A percentile compares a stretch with the other conserved stretches of the same genome.
phyloP scores from a whole-genome alignment of 768 basidiomycete genomes.

The Hemileccinum impolitum region DNA sequence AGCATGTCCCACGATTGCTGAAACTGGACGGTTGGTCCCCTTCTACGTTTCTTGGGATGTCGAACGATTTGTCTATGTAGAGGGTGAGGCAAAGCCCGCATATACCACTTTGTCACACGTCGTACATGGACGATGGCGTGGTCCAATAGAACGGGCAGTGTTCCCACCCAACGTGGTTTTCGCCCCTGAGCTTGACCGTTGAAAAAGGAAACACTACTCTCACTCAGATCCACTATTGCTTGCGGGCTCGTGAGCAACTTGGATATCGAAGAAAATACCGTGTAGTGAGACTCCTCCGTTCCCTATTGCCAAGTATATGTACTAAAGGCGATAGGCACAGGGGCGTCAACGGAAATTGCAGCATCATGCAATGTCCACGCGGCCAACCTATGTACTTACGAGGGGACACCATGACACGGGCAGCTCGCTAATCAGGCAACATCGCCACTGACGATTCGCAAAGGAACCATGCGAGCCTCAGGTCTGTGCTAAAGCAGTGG shows the following conservation, averaged over 20 bases:
- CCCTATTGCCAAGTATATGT: not conserved
- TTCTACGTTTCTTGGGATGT: not conserved
- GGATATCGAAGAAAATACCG: not conserved
- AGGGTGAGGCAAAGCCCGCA: not conserved
- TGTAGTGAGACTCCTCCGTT: not conserved
- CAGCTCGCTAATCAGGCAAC: not conserved
- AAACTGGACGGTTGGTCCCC: not conserved
- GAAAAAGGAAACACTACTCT: not conserved
- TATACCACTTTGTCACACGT: too few relatives aligned
- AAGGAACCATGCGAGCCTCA: not conserved
- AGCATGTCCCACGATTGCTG: not conserved
- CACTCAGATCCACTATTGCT: not conserved
- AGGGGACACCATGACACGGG: not conserved
- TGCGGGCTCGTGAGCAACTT: not conserved
- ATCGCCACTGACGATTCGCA: not conserved
- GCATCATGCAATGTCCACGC: not conserved
- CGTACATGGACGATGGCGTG: not conserved
- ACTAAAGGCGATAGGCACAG: constrained; percentile 1
- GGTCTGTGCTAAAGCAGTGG: not conserved
- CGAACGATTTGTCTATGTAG: not conserved
- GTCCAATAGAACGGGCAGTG: not conserved
- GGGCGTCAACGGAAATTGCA: not conserved
- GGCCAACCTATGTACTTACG: not conserved
- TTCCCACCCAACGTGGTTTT: not conserved
- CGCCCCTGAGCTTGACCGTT: not conserved